phyloP scores from a whole-genome alignment of 345 rosid species.

The Bretschneidera sinensis region DNA sequence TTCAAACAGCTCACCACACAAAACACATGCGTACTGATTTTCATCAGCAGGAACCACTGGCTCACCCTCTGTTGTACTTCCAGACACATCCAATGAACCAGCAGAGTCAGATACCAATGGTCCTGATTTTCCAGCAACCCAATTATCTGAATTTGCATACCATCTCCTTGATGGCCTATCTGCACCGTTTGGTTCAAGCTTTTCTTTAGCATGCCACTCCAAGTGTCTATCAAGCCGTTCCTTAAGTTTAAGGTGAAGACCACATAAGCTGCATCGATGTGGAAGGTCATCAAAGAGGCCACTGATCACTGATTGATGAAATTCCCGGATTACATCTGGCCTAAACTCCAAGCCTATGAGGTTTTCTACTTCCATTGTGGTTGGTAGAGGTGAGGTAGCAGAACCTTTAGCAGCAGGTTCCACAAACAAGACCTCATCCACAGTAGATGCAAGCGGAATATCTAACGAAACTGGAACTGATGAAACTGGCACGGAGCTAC shows the following conservation, averaged over 20 bases:
- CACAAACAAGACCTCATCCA: slow-evolving; percentile 31
- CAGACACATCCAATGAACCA: slow-evolving; percentile 27
- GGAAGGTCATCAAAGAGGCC: slow-evolving; percentile 61
- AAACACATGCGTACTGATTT: slow-evolving; percentile 68
- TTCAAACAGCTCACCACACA: slow-evolving; percentile 91
- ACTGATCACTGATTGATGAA: slow-evolving; percentile 66
- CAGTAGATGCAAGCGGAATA: slow-evolving; percentile 25
- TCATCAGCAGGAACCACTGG: slow-evolving; percentile 74
- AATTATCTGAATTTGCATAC: slow-evolving; percentile 57
- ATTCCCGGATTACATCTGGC: slow-evolving; percentile 66
- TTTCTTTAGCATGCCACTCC: slow-evolving; percentile 64
- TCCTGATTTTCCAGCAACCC: slow-evolving; percentile 54
- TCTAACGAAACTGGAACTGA: slow-evolving; percentile 35
- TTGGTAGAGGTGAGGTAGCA: slow-evolving; percentile 21
- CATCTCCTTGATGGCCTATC: slow-evolving; percentile 49
- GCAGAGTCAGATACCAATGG: slow-evolving; percentile 36
- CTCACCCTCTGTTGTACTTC: slow-evolving; percentile 31
- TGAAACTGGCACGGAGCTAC: slow-evolving; percentile 25
- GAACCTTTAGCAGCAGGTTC: slow-evolving; percentile 33
- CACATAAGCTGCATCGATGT: slow-evolving; percentile 71
- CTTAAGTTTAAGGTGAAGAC: slow-evolving; percentile 60
- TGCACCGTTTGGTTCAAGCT: slow-evolving; percentile 28
- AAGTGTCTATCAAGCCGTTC: slow-evolving; percentile 68
- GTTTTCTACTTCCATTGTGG: slow-evolving; percentile 27
- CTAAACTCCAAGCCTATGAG: slow-evolving; percentile 73